phyloP scores from a whole-genome alignment of 495 filamentous ascomycete genomes.

The Copromyces sp. region DNA sequence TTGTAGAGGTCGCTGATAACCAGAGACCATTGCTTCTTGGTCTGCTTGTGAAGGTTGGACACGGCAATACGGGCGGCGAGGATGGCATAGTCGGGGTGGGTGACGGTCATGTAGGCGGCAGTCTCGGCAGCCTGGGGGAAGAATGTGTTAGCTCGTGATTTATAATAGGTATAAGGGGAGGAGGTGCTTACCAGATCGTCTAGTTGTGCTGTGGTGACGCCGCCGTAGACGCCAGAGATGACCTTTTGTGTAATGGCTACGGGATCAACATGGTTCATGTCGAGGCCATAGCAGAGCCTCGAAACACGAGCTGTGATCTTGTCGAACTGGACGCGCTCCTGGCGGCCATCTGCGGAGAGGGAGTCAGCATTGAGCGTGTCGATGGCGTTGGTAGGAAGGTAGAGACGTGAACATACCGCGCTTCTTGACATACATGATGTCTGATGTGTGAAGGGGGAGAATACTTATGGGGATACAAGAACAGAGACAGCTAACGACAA shows the following conservation, averaged over 20 bases:
- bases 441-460: constrained; percentile 2
- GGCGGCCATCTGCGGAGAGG: constrained; percentile 70
- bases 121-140: constrained; percentile 80
- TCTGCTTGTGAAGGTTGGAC: constrained; percentile 99
- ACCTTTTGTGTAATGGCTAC: constrained; percentile 98
- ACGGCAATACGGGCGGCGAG: constrained; percentile 97
- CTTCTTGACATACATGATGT: constrained; percentile 49
- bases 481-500: neutral
- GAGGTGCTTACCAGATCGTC: constrained; percentile 75
- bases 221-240: constrained; percentile 97
- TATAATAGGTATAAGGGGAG: neutral
- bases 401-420: constrained; percentile 36
- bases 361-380: constrained; percentile 13
- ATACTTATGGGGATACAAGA: neutral
- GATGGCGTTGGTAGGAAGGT: neutral
- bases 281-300: constrained; percentile 91
- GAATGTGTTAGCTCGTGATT: constrained; percentile 8
- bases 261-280: constrained; percentile 92
- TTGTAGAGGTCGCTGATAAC: constrained; percentile 90
- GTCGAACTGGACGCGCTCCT: constrained; percentile 99
- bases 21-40: constrained; percentile 96
- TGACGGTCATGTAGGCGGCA: constrained; percentile 98
- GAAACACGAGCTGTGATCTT: constrained; percentile 99
- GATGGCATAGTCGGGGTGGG: constrained; percentile 97
- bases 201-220: constrained; percentile 89